These are phyloP conservation scores for Calonectria honghensis DNA, from an alignment of 2,329 filamentous ascomycete species.

Conservation along the genomic window DNA sequence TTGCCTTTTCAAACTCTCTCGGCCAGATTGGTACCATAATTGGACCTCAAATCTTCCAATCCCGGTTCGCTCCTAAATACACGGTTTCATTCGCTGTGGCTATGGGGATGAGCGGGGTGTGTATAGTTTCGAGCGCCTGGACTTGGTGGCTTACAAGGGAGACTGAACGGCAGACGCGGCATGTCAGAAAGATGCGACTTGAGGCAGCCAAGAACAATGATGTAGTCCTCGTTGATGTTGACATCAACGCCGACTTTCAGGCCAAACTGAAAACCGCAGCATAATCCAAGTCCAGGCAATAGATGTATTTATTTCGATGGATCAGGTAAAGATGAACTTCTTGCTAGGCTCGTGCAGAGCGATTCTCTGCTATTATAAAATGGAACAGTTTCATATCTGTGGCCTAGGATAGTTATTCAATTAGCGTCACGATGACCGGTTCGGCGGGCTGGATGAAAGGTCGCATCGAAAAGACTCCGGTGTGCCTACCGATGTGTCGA, in stretches of 20 bases:
- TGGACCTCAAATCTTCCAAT: background rate
- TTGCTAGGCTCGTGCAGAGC: too few relatives aligned
- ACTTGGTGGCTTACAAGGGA: slow-evolving; percentile 18
- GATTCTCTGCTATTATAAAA: too few relatives aligned
- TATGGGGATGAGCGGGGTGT: background rate
- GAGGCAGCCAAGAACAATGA: background rate
- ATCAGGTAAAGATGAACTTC: too few relatives aligned
- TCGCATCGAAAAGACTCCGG: too few relatives aligned
- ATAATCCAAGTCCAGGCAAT: too few relatives aligned
- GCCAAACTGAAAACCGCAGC: too few relatives aligned
- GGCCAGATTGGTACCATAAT: slow-evolving; percentile 4
- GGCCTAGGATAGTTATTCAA: too few relatives aligned
- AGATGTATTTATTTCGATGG: too few relatives aligned
- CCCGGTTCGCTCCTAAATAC: slow-evolving; percentile 1
- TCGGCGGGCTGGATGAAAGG: too few relatives aligned
- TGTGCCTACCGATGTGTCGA: too few relatives aligned
- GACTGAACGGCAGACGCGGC: background rate
- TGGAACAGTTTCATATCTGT: too few relatives aligned
- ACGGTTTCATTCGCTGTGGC: slow-evolving; percentile 11
- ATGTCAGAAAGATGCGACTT: background rate
- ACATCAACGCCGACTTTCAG: background rate
- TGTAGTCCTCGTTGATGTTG: slow-evolving; percentile 1
- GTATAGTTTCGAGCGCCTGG: background rate
- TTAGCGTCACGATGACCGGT: too few relatives aligned
- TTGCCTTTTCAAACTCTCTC: slow-evolving; percentile 8